These are phyloP conservation scores for Parachaetomium inaequale DNA, from an alignment of 495 filamentous ascomycete species.

Conservation along the genomic window DNA sequence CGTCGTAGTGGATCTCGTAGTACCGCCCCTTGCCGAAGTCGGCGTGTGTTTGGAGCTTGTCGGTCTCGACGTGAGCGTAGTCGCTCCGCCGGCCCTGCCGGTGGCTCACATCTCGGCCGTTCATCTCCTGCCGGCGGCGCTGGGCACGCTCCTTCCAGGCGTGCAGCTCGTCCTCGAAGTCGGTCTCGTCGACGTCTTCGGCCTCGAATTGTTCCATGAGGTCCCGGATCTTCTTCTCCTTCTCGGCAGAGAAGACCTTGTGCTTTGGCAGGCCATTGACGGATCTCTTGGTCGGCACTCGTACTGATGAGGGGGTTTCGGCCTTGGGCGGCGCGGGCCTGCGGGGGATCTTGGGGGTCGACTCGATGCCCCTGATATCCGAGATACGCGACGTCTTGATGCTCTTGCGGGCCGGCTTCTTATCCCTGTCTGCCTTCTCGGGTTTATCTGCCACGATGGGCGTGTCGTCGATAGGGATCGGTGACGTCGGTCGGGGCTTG, in stretches of 20 bases:
- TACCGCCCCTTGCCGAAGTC: constrained; percentile 49
- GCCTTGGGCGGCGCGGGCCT: constrained; percentile 40
- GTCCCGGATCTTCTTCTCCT: constrained; percentile 65
- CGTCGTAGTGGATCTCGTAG: constrained; percentile 50
- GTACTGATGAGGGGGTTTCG: constrained; percentile 44
- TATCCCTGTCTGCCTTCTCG: constrained; percentile 28
- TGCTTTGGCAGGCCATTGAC: constrained; percentile 51
- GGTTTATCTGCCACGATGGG: constrained; percentile 27
- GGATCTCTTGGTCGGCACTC: constrained; percentile 47
- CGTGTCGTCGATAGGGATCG: constrained; percentile 31
- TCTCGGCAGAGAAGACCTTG: constrained; percentile 56
- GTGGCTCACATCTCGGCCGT: constrained; percentile 53
- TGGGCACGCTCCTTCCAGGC: constrained; percentile 50
- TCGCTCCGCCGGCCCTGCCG: constrained; percentile 50
- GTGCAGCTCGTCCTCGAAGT: constrained; percentile 56
- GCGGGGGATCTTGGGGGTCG: constrained; percentile 40
- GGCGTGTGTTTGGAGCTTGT: constrained; percentile 45
- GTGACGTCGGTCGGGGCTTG: constrained; percentile 45
- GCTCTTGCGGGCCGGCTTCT: constrained; percentile 39
- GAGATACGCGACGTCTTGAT: constrained; percentile 41
- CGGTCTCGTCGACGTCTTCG: constrained; percentile 62
- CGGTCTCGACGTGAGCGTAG: constrained; percentile 30
- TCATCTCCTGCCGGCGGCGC: constrained; percentile 62
- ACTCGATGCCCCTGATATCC: constrained; percentile 37
- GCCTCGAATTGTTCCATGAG: constrained; percentile 63